Base-by-base conservation (phyloP, 2,329 filamentous ascomycete genomes). In the Clarireedia monteithiana region DNA sequence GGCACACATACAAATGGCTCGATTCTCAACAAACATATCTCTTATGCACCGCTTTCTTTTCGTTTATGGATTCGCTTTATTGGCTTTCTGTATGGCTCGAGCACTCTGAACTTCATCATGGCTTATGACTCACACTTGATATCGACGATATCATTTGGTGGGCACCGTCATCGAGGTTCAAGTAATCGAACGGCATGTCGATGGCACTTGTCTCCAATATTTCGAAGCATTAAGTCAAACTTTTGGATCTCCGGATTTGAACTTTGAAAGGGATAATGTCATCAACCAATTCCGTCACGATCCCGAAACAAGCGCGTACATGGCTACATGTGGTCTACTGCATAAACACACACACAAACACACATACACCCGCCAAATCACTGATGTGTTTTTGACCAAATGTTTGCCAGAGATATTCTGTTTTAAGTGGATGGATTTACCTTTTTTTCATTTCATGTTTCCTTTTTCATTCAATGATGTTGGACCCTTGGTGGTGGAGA, bases 171-270 rank as follows among this genome's bases (percentile, higher is more conserved):
- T 59, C 56, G 57, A 61, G 51, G 54, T 56, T 63, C 50, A 58
- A 63, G 65, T 58, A 56, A 64, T 68, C 68, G 68, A 69, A 69
- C 66, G 68, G 67, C 67, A 67, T 56, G 66, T 60, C 67, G 66
- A 68, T 68, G 66, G 62, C 62, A 67, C 27, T 62, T 39, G 64
- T 61, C 65, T 66, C 10, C 58, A 57, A 61, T 53, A 50, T 48
- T 58, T 63, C 62, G 59, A 58, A 64, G 55, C 58, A 61, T 57
- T 27, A 59, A 59, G 63, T 57, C 58, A 59, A 63, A 4, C 27
- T 57, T 54, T 49, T 47, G 15, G 56, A 61, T 62, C 58, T 53
- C 57, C 59, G 48, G 46, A 49, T 48, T 48, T 44, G 36, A 53
- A 60, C 51, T 53, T 59, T 44, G 50, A 53, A 54, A 63, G 58